Evolutionary conservation across 2,329 filamentous ascomycete species (phyloP), one percentile per base, ranked within the genome.

Genomic region (Hymenoscyphus linearis): DNA sequence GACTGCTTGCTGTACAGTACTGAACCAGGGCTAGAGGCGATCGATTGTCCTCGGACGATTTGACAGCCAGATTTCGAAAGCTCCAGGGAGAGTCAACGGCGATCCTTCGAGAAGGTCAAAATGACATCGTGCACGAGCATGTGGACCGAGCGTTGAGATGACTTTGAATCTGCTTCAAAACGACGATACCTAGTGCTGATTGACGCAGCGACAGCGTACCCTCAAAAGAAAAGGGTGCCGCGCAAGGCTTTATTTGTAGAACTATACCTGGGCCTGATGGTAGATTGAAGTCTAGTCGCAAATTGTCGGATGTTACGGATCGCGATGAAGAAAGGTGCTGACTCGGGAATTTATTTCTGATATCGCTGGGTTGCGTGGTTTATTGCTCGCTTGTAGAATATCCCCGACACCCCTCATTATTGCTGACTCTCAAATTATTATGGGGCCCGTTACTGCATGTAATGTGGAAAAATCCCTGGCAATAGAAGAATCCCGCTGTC

Each of bases 401-500:
- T 47, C 40, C n/a, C 40, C 40, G 52, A 54, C 16, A 22, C n/a
- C 25, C 52, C 52, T n/a, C 34, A n/a, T 35, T 18, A 31, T 34
- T 54, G 52, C 26, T 26, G 40, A 47, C 40, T 47, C 40, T 18
- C 12, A 18, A 47, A 54, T 31, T 31, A 10, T 14, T 35, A 16
- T 54, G 34, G 34, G 52, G 52, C 26, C 52, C 12, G 27, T 27
- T 22, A 12, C 52, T 53, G 52, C 52, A 47, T 47, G 37, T 55
- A 55, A 55, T 56, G 37, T 40, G 53, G 27, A 50, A 55, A 55
- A 14, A 62, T 60, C 64, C 64, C 56, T 54, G 64, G 56, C 53
- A 18, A 64, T 64, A 62, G 31, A 40, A 63, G 26, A 34, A 14
- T 34, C 12, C 37, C 60, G 64, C 59, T 66, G 62, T 60, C 60